A percentile compares a stretch with the other conserved stretches of the same genome.
Conservation (phyloP, 805 yeast genomes). For the Torulaspora delbrueckii region DNA sequence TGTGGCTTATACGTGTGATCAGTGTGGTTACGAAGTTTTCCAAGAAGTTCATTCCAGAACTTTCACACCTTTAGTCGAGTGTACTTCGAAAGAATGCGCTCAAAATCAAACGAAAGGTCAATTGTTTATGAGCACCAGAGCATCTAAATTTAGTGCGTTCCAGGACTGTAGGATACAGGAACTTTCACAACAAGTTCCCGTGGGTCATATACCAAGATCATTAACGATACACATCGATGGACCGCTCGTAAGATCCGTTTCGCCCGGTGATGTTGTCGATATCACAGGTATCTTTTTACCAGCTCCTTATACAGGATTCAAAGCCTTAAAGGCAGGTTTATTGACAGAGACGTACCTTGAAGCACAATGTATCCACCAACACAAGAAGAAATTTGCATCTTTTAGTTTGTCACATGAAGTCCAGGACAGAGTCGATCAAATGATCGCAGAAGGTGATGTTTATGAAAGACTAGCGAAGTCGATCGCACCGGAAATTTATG, state of each 20-base stretch:
- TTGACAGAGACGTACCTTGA: constrained; percentile 91
- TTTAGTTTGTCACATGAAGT: constrained; percentile 54
- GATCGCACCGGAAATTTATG: constrained; percentile 96
- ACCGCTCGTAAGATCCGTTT: constrained; percentile 74
- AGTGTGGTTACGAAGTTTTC: constrained; percentile 93
- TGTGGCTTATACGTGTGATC: constrained; percentile 94
- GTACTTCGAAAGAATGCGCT: constrained; percentile 75
- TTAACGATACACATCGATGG: constrained; percentile 88
- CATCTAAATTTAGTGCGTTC: constrained; percentile 90
- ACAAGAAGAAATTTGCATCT: constrained; percentile 78
- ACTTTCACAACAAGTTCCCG: constrained; percentile 92
- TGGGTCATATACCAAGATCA: constrained; percentile 93
- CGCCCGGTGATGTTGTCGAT: constrained; percentile 95
- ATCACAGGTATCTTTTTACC: constrained; percentile 91
- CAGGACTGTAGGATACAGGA: constrained; percentile 96
- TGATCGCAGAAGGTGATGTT: constrained; percentile 60
- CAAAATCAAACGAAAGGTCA: constrained; percentile 82
- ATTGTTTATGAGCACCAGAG: constrained; percentile 87
- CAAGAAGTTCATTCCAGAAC: constrained; percentile 85
- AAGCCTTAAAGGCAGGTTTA: constrained; percentile 87
- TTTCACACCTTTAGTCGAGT: constrained; percentile 82
- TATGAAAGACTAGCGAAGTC: constrained; percentile 79
- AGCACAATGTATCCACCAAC: constrained; percentile 80
- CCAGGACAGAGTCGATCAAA: constrained; percentile 48
- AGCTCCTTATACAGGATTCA: constrained; percentile 90